Percentiles rank a stretch among this genome's conserved stretches.
Conservation (phyloP, 2,329 filamentous ascomycete species). For the Fusarium verticillioides region DNA sequence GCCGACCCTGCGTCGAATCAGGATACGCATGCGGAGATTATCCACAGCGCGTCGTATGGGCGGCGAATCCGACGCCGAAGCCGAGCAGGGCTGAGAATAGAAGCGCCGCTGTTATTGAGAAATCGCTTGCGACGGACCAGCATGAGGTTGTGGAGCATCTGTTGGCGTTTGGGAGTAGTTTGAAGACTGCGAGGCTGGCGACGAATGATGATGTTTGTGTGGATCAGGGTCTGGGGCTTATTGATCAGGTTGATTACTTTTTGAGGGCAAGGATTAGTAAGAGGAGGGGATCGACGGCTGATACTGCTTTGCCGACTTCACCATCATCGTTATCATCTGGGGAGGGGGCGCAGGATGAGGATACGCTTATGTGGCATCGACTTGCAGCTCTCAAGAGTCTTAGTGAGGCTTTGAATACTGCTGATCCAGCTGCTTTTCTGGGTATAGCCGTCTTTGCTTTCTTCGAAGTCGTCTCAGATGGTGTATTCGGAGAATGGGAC, state of each 20-base stretch:
- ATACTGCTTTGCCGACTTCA: neutral
- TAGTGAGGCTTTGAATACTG: slow-evolving; percentile 52
- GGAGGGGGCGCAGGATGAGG: neutral
- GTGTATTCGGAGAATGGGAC: slow-evolving; percentile 53
- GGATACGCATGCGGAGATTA: slow-evolving; percentile 48
- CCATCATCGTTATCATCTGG: neutral
- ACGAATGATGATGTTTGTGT: neutral
- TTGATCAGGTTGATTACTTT: slow-evolving; percentile 43
- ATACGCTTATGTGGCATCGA: slow-evolving; percentile 35
- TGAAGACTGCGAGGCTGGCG: slow-evolving; percentile 28
- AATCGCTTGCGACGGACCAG: slow-evolving; percentile 3
- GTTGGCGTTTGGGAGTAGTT: slow-evolving; percentile 40
- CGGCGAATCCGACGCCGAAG: slow-evolving; percentile 9
- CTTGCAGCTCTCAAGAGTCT: slow-evolving; percentile 52
- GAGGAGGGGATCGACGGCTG: neutral
- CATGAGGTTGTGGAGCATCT: slow-evolving; percentile 26
- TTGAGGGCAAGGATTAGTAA: slow-evolving; percentile 40
- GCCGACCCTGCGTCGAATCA: slow-evolving; percentile 43
- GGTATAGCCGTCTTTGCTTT: slow-evolving; percentile 58
- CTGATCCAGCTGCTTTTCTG: slow-evolving; percentile 55
- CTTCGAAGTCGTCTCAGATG: slow-evolving; percentile 56
- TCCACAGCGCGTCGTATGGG: slow-evolving; percentile 48
- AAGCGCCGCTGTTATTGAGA: neutral
- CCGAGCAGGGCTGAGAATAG: neutral
- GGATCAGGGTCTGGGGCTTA: slow-evolving; percentile 38